Evolutionary conservation across 78 protist genomes (phyloP), one percentile per base, ranked within the genome.

Genomic region (Carpediemonas membranifera): DNA sequence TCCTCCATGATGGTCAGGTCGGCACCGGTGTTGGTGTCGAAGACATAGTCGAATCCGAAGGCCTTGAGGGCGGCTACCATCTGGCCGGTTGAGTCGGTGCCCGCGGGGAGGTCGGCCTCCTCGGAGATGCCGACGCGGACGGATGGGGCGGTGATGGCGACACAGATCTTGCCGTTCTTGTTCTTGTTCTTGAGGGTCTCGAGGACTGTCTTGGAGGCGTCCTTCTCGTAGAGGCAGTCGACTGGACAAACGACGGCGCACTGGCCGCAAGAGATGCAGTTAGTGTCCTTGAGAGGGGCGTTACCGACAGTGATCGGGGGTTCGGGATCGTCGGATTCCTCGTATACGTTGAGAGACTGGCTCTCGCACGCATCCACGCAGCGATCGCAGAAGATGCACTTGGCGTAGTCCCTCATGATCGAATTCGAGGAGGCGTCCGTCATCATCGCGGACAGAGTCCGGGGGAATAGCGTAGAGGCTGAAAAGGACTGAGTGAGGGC

Each of bases 1-100:
- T 81, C 86, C 73, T 81, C 86, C 63, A 76, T 71, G 54, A 76
- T 76, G 27, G 86, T 81, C 56, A 81, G 73, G 44, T 81, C 86
- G 13, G 86, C 86, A 24, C 56, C 13, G 54, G 30, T 71, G 43
- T 76, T 30, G 15, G 80, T 73, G 55, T 81, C 86, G 51, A 81
- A 70, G 41, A 81, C 85, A 39, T 58, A 53, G 64, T 73, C 60
- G 59, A 61, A 66, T 21, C 84, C 84, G 47, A 66, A 27, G 13
- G 0, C 9, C 35, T 43, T 24, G 31, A 80, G 52, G 28, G 63
- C 84, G 18, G 39, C 21, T 30, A 76, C 85, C 34, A 59, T 11
- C 36, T 56, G 1, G 27, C 36, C 64, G 31, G 72, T 55, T 24
- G 37, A 15, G 56, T 43, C 9, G 41, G 61, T 36, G 27, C 81